Evolutionary conservation across 768 basidiomycete genomes (phyloP).

Genomic region (Hygrophorus pudorinus): DNA sequence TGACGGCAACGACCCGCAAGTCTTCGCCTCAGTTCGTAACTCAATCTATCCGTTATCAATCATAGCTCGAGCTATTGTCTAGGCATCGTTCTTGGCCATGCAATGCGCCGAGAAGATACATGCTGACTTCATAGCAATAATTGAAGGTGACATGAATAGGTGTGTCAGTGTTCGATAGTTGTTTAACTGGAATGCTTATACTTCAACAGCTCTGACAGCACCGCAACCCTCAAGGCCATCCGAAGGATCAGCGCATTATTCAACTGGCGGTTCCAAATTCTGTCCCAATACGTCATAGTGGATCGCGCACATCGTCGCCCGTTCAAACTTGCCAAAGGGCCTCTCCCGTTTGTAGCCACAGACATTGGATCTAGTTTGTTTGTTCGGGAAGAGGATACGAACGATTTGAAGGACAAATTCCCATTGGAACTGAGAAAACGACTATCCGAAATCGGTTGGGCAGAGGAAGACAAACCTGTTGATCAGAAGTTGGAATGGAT

Average conservation of each 20-base stretch:
- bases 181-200: neutral
- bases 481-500: conserved; percentile 52
- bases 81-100: conserved; percentile 62
- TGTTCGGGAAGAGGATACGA: conserved; percentile 41
- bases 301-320: conserved; percentile 58
- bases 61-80: conserved; percentile 1
- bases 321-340: conserved; percentile 61
- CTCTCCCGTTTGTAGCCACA: conserved; percentile 64
- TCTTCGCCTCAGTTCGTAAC: conserved; percentile 39
- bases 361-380: conserved; percentile 61
- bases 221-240: conserved; percentile 41
- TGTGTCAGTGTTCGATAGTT: conserved; percentile 16
- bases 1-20: conserved; percentile 29
- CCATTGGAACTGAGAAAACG: conserved; percentile 57
- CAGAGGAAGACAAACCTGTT: conserved; percentile 42
- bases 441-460: conserved; percentile 70
- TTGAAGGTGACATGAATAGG: conserved; percentile 51
- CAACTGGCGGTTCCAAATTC: conserved; percentile 62
- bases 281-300: conserved; percentile 47
- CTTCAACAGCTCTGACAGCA: conserved; percentile 34
- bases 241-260: conserved; percentile 45
- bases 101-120: conserved; percentile 60
- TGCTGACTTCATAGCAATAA: conserved; percentile 33
- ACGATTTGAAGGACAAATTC: conserved; percentile 40
- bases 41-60: neutral